Evolutionary conservation across 129 eudicot genomes (phyloP).

Genomic region (Sambucus nigra): DNA sequence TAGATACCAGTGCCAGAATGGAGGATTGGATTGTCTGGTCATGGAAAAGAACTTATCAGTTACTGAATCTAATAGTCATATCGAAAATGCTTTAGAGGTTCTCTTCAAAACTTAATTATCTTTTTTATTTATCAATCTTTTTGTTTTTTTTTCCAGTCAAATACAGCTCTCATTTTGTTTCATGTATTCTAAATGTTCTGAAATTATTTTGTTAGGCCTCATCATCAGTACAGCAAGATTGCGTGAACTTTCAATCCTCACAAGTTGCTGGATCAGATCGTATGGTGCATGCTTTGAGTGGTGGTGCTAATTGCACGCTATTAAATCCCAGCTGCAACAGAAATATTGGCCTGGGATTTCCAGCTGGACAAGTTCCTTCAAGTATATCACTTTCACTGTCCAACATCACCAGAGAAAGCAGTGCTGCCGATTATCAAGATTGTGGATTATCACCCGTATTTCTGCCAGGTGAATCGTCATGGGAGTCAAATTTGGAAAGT

Average conservation of each 20-base stretch:
- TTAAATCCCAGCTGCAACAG: conserved; percentile 40
- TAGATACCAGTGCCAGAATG: conserved; percentile 28
- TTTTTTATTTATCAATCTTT: conserved; percentile 4
- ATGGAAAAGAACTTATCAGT: conserved; percentile 45
- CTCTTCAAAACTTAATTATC: background rate
- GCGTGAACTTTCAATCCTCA: conserved; percentile 34
- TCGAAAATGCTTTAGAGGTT: conserved; percentile 50
- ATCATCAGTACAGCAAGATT: conserved; percentile 45
- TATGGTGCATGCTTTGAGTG: conserved; percentile 35
- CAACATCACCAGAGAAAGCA: conserved; percentile 50
- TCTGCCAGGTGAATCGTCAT: conserved; percentile 42
- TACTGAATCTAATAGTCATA: conserved; percentile 37
- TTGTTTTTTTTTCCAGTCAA: background rate
- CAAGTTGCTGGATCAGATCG: conserved; percentile 29
- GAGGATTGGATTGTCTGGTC: conserved; percentile 27
- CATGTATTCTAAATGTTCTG: background rate
- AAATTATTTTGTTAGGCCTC: conserved; percentile 30
- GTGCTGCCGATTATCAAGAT: conserved; percentile 58
- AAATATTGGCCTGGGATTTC: conserved; percentile 32
- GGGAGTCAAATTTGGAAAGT: conserved; percentile 49
- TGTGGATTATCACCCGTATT: conserved; percentile 55
- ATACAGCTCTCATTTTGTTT: background rate
- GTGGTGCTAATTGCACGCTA: conserved; percentile 29
- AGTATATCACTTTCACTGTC: conserved; percentile 41
- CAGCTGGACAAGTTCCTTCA: conserved; percentile 24